Evolutionary conservation across 1,284 basidiomycete genomes (phyloP).

Genomic region (Austropuccinia psidii): DNA sequence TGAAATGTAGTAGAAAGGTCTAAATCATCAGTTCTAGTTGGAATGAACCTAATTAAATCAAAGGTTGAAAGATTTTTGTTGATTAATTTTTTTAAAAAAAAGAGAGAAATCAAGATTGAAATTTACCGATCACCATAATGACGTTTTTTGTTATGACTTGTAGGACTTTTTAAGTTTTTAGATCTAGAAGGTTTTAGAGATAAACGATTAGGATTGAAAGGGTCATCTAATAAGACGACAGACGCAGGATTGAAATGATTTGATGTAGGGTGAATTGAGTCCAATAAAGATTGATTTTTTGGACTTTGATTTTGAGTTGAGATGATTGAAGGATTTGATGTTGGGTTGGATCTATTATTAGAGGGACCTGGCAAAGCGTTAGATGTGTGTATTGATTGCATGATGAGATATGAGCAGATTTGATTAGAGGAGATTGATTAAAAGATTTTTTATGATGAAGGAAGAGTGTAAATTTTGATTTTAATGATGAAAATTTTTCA

Average conservation of each 20-base stretch:
- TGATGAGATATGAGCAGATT: no score
- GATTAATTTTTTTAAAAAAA: background rate
- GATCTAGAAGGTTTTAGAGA: background rate
- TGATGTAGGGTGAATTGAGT: background rate
- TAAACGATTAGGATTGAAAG: constrained; percentile 20
- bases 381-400: no score
- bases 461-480: no score
- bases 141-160: constrained; percentile 28
- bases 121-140: constrained; percentile 33
- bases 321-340: no score
- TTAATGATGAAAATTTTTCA: no score
- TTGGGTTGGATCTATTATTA: no score
- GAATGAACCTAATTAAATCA: constrained; percentile 15
- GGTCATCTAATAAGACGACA: constrained; percentile 7
- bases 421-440: no score
- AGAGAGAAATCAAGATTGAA: background rate
- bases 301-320: no score
- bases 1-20: constrained; percentile 30
- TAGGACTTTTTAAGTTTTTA: background rate
- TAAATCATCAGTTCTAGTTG: constrained; percentile 8
- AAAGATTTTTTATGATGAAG: no score
- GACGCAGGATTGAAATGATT: background rate
- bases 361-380: no score
- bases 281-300: background rate
- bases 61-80: background rate